Evolutionary conservation across 768 basidiomycete genomes (phyloP), one percentile per base, ranked within the genome.

Genomic region (Calocybe cyanea): DNA sequence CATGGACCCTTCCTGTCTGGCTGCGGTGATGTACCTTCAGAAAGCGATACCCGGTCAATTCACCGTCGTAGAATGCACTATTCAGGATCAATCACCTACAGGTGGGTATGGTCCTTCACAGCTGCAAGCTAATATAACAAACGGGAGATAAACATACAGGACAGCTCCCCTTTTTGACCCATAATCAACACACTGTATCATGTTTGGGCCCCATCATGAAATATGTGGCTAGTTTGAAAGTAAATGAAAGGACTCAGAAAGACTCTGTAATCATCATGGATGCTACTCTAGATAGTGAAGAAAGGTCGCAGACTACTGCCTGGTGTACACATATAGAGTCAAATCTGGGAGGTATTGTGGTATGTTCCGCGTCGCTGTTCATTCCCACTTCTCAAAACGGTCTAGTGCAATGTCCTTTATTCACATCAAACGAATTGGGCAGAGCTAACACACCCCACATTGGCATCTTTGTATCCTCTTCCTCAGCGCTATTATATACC

Each of bases 401-500:
- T 13, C 2, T 51, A 91, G 88, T 75, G 78, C 25, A 73, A 86
- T 56, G 71, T 72, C 50, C 67, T 85, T 24, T 91, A 81, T 56
- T 77, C 83, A 9, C 66, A 76, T 28, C 64, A 75, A 13, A 69
- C 67, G 25, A 92, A 92, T 52, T 91, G 85, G 74, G 63, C 57
- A 46, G 65, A 67, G 8, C 53, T 87, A 45, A 85, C 76, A 9
- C 72, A 73, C 28, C 76, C 75, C 3, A 63, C 71, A 0, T 63
- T 91, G 32, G 77, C 73, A 0, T 72, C 74, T 5, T 61, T 81
- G 53, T 78, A 85, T 43, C 73, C 79, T 11, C 44, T 84, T 2
- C 88, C 87, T 1, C 85, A 86, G 55, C 74, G 80, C 7, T 91
- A 87, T 58, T 92, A 85, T 56, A 77, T 87, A 6, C 83, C 87